phyloP scores from a whole-genome alignment of 2,329 filamentous ascomycete species.

The Ascochyta viciae-villosae region DNA sequence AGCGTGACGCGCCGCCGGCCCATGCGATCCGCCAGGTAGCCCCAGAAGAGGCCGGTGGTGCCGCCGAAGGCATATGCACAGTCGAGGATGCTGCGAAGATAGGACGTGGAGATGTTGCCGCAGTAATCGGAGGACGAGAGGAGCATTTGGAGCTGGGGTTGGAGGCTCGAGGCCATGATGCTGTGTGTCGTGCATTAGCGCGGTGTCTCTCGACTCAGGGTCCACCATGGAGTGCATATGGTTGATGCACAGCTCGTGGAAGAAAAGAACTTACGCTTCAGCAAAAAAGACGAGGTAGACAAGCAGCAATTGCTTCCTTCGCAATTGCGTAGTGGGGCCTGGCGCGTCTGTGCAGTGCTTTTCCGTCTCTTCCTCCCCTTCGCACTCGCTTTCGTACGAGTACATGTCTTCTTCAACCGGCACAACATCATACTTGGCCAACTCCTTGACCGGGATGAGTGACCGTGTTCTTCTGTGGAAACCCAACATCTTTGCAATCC shows the following conservation, averaged over 20 bases:
- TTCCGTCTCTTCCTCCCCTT: slow-evolving; percentile 44
- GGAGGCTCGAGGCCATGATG: slow-evolving; percentile 58
- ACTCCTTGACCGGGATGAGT: slow-evolving; percentile 53
- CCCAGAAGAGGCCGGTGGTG: slow-evolving; percentile 55
- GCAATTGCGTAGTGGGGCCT: slow-evolving; percentile 21
- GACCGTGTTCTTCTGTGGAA: slow-evolving; percentile 53
- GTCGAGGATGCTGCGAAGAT: slow-evolving; percentile 56
- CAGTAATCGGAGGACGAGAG: slow-evolving; percentile 54
- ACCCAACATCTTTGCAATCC: slow-evolving; percentile 48
- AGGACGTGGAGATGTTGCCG: slow-evolving; percentile 54
- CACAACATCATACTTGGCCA: slow-evolving; percentile 52
- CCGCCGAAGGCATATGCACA: slow-evolving; percentile 58
- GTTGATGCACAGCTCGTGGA: background rate
- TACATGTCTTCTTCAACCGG: slow-evolving; percentile 34
- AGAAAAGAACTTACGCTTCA: slow-evolving; percentile 49
- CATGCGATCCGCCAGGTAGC: slow-evolving; percentile 52
- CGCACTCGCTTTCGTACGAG: slow-evolving; percentile 33
- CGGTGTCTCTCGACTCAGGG: slow-evolving; percentile 13
- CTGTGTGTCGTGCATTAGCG: slow-evolving; percentile 30
- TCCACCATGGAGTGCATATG: background rate
- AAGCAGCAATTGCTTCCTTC: slow-evolving; percentile 49
- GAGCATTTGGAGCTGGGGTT: slow-evolving; percentile 56
- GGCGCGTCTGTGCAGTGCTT: slow-evolving; percentile 26
- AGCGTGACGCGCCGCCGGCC: slow-evolving; percentile 55
- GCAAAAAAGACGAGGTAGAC: slow-evolving; percentile 58